phyloP scores from a whole-genome alignment of 345 rosid genomes.

The Melaleuca alternifolia region DNA sequence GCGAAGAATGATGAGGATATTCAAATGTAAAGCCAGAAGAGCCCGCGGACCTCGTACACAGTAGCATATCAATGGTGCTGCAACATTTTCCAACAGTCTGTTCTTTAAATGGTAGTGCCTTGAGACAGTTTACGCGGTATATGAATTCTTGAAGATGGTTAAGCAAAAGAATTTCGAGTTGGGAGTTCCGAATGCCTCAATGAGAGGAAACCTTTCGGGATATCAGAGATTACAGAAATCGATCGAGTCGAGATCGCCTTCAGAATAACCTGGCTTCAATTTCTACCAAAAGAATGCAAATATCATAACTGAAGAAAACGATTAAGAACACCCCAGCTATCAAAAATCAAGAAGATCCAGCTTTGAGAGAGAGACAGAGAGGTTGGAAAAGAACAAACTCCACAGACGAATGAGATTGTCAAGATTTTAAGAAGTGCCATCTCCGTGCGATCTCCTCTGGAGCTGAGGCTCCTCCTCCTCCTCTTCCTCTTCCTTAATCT shows the following conservation, averaged over 20 bases:
- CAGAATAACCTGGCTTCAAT: neutral
- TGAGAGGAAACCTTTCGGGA: neutral
- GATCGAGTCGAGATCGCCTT: neutral
- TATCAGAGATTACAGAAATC: neutral
- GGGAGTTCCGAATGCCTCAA: neutral
- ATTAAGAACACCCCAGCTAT: neutral
- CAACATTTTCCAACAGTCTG: neutral
- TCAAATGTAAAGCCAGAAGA: neutral
- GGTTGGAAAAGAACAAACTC: neutral
- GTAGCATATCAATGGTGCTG: neutral
- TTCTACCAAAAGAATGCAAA: neutral
- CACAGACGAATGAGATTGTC: neutral
- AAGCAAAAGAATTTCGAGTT: neutral
- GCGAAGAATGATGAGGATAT: neutral
- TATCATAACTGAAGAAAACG: neutral
- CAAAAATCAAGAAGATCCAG: neutral
- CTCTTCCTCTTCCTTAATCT: constrained; percentile 14
- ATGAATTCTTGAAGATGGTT: neutral
- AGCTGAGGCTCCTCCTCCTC: neutral
- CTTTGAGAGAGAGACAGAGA: neutral
- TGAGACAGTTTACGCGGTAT: no score
- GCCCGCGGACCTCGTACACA: neutral
- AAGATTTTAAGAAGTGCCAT: neutral
- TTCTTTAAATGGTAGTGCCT: neutral
- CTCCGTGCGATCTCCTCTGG: neutral